Evolutionary conservation across 140 eudicot genomes (phyloP), one percentile per base, ranked within the genome.

Genomic region (Bidens hawaiensis): DNA sequence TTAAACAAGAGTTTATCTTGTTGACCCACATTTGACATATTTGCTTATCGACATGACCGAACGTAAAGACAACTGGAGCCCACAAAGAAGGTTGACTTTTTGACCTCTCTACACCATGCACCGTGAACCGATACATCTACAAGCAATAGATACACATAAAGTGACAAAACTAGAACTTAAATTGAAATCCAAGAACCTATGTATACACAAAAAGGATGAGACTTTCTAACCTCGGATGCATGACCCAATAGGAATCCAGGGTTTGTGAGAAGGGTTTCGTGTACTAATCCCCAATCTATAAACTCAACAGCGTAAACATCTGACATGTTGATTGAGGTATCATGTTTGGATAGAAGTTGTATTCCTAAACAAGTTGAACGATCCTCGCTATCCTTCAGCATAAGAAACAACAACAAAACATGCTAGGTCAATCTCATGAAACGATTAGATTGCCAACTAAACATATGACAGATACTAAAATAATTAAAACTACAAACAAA

Each of bases 281-380:
- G 85, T 12, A 86, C 76, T 65, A 76, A 77, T 36, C 96, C 96
- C 82, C 84, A 78, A 69, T 60, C 83, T 52, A 73, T 70, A 70
- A 85, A 82, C 82, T 87, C 88, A 41, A 81, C 91, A 25, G 89
- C 84, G 40, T 87, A 90, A 42, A 85, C 68, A 65, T 90, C 96
- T 60, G 85, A 78, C 45, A 79, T 71, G 19, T 69, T 65, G 49
- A 87, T 75, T 48, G 83, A 73, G 34, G 79, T 75, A 46, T 68
- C 79, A 34, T 62, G 76, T 47, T 71, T 75, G 25, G 97, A 58
- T 45, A 68, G 68, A 49, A 79, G 21, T 64, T 75, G 75, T 55
- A 75, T 65, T 14, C 87, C 81, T 71, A 84, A 78, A 73, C 97
- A 90, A 52, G 80, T 70, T 53, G 79, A 76, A 58, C 58, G 71